Conservation (phyloP, 495 filamentous ascomycete genomes). For the Poronia punctata region DNA sequence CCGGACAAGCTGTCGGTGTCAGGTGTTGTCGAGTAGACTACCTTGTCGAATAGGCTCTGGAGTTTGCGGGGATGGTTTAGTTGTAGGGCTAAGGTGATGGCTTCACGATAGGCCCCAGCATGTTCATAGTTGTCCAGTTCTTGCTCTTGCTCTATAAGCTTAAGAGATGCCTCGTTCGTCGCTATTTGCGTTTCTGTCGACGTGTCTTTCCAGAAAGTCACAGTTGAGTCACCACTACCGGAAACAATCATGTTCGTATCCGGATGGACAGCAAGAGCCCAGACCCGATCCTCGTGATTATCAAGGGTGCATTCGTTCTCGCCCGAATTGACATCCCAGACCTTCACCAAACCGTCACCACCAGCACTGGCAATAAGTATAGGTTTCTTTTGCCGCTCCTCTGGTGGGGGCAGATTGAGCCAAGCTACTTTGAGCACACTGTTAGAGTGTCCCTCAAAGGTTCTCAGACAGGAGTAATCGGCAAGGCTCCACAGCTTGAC, state of each 20-base stretch:
- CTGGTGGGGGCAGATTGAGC: conserved; percentile 57
- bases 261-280: conserved; percentile 73
- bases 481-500: conserved; percentile 91
- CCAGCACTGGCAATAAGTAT: conserved; percentile 77
- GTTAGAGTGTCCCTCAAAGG: conserved; percentile 93
- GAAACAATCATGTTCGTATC: conserved; percentile 67
- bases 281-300: conserved; percentile 91
- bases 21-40: conserved; percentile 55
- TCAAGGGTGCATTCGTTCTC: conserved; percentile 84
- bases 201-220: conserved; percentile 95
- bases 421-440: conserved; percentile 90
- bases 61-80: conserved; percentile 88
- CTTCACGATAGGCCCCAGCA: conserved; percentile 76
- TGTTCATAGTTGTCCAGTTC: conserved; percentile 86
- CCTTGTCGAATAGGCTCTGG: conserved; percentile 71
- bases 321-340: conserved; percentile 79
- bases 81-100: conserved; percentile 82
- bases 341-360: conserved; percentile 92
- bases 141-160: conserved; percentile 87
- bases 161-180: conserved; percentile 59
- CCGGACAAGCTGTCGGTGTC: conserved; percentile 65
- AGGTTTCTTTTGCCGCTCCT: conserved; percentile 41
- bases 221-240: conserved; percentile 78
- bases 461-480: conserved; percentile 88
- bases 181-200: conserved; percentile 70